Evolutionary conservation across 129 eudicot species (phyloP).

Genomic region (Escallonia rubra): DNA sequence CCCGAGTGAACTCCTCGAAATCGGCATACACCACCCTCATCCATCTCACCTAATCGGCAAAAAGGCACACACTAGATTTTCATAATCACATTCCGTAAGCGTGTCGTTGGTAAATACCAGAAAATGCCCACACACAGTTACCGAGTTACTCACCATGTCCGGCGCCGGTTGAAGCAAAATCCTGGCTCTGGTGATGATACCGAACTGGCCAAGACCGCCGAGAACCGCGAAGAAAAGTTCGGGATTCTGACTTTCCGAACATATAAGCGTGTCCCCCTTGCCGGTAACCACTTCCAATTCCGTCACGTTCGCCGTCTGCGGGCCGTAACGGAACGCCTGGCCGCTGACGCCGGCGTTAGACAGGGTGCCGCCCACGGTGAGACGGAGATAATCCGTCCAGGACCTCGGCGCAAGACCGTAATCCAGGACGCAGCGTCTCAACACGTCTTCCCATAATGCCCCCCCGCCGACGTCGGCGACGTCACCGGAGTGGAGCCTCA

Average conservation of each 20-base stretch:
- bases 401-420: slow-evolving; percentile 64
- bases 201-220: slow-evolving; percentile 95
- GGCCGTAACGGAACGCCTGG: slow-evolving; percentile 81
- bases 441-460: slow-evolving; percentile 85
- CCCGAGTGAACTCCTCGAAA: slow-evolving; percentile 73
- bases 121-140: background rate
- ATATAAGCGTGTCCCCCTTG: slow-evolving; percentile 53
- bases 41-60: slow-evolving; percentile 76
- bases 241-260: slow-evolving; percentile 38
- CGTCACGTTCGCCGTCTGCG: slow-evolving; percentile 74
- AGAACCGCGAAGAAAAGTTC: slow-evolving; percentile 73
- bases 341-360: slow-evolving; percentile 97
- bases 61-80: background rate
- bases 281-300: slow-evolving; percentile 90
- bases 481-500: slow-evolving; percentile 5
- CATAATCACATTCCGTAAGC: slow-evolving; percentile 5
- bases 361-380: slow-evolving; percentile 89
- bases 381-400: slow-evolving; percentile 89
- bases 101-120: slow-evolving; percentile 3
- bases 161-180: slow-evolving; percentile 75
- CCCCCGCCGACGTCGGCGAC: slow-evolving; percentile 74
- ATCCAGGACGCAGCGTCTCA: slow-evolving; percentile 49
- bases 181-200: slow-evolving; percentile 76
- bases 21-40: slow-evolving; percentile 80
- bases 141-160: slow-evolving; percentile 50